These are phyloP conservation scores for Casuarina glauca DNA, from an alignment of 306 rosid genomes.

Conservation along the genomic window DNA sequence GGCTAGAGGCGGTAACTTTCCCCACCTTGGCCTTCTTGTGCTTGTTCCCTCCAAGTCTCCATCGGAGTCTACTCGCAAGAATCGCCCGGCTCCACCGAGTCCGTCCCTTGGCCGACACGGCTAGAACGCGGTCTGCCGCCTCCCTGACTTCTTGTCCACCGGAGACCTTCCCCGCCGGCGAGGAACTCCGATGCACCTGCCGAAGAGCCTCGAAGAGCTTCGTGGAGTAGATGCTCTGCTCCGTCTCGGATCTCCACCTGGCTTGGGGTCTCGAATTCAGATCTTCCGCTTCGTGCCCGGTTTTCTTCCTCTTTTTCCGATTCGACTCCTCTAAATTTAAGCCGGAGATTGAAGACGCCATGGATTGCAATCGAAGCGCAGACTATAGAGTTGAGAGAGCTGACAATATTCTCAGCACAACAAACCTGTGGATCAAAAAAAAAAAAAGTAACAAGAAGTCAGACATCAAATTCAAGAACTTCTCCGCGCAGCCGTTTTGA, in stretches of 20 bases:
- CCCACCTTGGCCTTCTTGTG: constrained; percentile 42
- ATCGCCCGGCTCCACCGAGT: constrained; percentile 95
- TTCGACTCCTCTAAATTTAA: constrained; percentile 37
- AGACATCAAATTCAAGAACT: no score
- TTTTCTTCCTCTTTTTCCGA: constrained; percentile 53
- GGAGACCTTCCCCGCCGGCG: constrained; percentile 19
- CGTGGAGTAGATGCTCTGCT: constrained; percentile 73
- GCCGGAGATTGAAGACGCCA: constrained; percentile 42
- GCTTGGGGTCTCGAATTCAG: constrained; percentile 17
- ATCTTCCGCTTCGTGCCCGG: constrained; percentile 18
- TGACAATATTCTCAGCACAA: not conserved
- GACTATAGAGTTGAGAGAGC: not conserved
- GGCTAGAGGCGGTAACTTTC: constrained; percentile 22
- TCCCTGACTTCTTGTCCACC: constrained; percentile 39
- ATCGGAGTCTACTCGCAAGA: constrained; percentile 49
- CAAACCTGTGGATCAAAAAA: not conserved
- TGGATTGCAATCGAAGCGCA: constrained; percentile 11
- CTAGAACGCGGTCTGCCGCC: constrained; percentile 78
- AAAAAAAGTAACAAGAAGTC: not conserved
- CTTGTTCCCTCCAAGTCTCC: constrained; percentile 30
- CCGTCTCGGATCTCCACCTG: constrained; percentile 65
- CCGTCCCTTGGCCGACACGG: constrained; percentile 61
- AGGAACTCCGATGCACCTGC: constrained; percentile 34
- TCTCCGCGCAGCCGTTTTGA: no score
- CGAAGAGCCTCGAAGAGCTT: constrained; percentile 65